Percentiles rank a stretch among this genome's conserved stretches.
Conservation (phyloP, 116 monocot species). For the Posidonia oceanica region DNA sequence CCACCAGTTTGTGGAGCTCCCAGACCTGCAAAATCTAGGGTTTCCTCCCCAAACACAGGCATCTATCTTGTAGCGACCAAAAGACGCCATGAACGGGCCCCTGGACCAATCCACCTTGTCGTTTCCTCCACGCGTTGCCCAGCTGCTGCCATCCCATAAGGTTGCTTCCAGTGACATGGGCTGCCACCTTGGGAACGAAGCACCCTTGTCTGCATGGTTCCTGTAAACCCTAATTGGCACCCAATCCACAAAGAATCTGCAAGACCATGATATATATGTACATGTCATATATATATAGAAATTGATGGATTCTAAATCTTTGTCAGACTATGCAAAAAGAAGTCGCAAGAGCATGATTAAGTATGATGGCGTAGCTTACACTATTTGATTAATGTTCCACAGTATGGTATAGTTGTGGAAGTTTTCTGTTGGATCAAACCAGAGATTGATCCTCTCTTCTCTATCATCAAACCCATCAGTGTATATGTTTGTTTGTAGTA, state of each 20-base stretch:
- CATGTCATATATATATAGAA: neutral
- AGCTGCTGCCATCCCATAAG: constrained; percentile 49
- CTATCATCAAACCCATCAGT: constrained; percentile 25
- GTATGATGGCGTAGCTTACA: constrained; percentile 9
- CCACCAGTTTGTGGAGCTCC: constrained; percentile 24
- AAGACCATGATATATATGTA: neutral
- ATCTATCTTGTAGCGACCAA: constrained; percentile 31
- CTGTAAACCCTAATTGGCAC: constrained; percentile 49
- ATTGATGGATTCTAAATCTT: neutral
- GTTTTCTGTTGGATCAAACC: constrained; percentile 25
- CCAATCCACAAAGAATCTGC: constrained; percentile 55
- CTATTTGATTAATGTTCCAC: constrained; percentile 24
- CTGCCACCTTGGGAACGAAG: constrained; percentile 29
- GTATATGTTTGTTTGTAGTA: constrained; percentile 56
- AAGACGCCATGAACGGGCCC: constrained; percentile 38
- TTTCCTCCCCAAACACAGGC: constrained; percentile 4
- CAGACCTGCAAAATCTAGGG: constrained; percentile 3
- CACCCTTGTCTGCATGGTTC: constrained; percentile 43
- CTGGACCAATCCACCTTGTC: constrained; percentile 56
- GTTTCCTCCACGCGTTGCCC: constrained; percentile 52
- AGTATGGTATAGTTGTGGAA: constrained; percentile 30
- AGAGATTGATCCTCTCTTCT: constrained; percentile 26
- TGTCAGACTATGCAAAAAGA: no score
- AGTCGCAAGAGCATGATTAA: no score
- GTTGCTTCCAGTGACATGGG: constrained; percentile 51